Base-by-base conservation (phyloP, 2,329 filamentous ascomycete genomes). In the Sclerotinia borealis region DNA sequence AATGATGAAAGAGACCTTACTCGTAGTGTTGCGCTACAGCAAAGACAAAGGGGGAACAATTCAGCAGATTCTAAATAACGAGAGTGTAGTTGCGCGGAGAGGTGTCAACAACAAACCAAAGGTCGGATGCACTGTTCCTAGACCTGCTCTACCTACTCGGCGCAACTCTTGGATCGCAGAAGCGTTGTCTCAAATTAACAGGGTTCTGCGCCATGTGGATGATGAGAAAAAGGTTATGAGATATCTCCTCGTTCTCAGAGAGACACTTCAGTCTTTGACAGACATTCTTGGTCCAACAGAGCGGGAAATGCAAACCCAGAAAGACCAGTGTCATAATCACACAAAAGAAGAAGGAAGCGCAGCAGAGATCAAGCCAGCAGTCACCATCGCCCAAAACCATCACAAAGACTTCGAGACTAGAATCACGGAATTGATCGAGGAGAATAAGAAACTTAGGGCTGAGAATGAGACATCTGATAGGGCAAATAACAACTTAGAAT, bases 191-290 rank as follows among this genome's bases (percentile, higher is more conserved):
- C 37, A 17, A 1, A 22, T 34, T 17, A 11, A 13, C n/a, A 45
- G 0, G 1, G 1, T 15, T 31, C n/a, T 45, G 11, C 27, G 7
- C 13, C 1, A 3, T 22, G 7, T 10, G 3, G 7, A 45, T 22
- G 6, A 1, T 11, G 19, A 45, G 7, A 0, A 9, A 31, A 4
- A 1, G 1, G 3, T n/a, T 19, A 4, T 4, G 2, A 3, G 0
- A 41, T 19, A 2, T 19, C 5, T 29, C 6, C 2, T 7, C 4
- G 7, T 54, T 39, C 4, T n/a, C 8, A 29, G 4, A 22, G 11
- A 34, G 2, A 17, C 1, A 6, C 11, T 55, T 17, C 10, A 11
- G 11, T 43, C 27, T 34, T 11, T 43, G 17, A 31, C 3, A 9
- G 6, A 43, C n/a, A n/a, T n/a, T 29, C 2, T 3, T 29, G 1